These are phyloP conservation scores for Kwoniella bestiolae DNA, from an alignment of 768 basidiomycete species.

Conservation along the genomic window DNA sequence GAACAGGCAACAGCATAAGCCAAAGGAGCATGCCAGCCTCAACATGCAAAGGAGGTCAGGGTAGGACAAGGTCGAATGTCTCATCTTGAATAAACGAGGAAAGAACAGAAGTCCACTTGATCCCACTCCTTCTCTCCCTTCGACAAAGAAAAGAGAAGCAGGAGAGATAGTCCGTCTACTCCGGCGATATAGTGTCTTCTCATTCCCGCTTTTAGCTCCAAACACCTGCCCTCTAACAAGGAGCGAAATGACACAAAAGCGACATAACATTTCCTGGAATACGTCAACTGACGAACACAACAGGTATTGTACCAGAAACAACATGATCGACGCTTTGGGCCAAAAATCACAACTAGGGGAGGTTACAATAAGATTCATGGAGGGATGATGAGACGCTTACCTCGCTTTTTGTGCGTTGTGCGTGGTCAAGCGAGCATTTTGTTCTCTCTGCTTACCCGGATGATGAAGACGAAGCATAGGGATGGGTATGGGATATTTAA, in stretches of 20 bases:
- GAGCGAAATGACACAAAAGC: too few relatives aligned
- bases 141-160: background rate
- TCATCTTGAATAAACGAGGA: too few relatives aligned
- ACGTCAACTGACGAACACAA: background rate
- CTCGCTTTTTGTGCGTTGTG: background rate
- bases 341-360: background rate
- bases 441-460: too few relatives aligned
- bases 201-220: background rate
- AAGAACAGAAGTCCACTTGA: background rate
- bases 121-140: background rate
- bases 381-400: conserved; percentile 4
- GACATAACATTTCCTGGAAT: background rate
- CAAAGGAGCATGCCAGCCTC: too few relatives aligned
- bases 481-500: background rate
- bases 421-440: too few relatives aligned
- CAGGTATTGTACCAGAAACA: conserved; percentile 3
- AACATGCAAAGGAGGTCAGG: too few relatives aligned
- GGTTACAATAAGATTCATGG: conserved; percentile 10
- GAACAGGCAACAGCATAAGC: too few relatives aligned
- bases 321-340: conserved; percentile 11
- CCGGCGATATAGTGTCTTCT: background rate
- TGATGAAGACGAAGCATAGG: background rate
- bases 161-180: background rate
- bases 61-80: background rate
- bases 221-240: background rate